Evolutionary conservation across 2,329 filamentous ascomycete species (phyloP).

Genomic region (Epichloe glyceriae): DNA sequence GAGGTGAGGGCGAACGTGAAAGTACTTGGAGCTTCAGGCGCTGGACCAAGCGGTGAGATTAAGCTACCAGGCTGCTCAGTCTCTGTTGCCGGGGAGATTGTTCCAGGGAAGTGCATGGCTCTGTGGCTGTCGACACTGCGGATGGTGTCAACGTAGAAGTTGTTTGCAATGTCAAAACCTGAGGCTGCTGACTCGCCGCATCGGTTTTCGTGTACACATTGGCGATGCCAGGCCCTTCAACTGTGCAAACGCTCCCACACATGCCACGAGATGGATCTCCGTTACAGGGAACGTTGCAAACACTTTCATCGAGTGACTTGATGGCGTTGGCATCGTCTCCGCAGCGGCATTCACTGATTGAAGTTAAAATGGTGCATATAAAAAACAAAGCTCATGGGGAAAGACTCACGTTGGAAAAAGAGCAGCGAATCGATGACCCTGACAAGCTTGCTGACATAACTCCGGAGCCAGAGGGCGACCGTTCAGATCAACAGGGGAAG

Average conservation of each 20-base stretch:
- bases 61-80: not conserved
- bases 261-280: slow-evolving; percentile 16
- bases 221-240: slow-evolving; percentile 15
- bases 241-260: slow-evolving; percentile 21
- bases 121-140: slow-evolving; percentile 1
- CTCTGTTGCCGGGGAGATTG: not conserved
- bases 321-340: slow-evolving; percentile 20
- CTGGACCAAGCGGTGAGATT: slow-evolving; percentile 7
- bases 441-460: slow-evolving; percentile 16
- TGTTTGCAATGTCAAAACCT: slow-evolving; percentile 2
- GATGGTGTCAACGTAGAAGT: slow-evolving; percentile 3
- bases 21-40: slow-evolving; percentile 7
- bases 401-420: slow-evolving; percentile 19
- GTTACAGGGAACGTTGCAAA: slow-evolving; percentile 20
- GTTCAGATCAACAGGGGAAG: slow-evolving; percentile 12
- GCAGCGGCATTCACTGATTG: slow-evolving; percentile 21
- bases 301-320: slow-evolving; percentile 14
- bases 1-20: slow-evolving; percentile 1
- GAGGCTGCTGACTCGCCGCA: slow-evolving; percentile 5
- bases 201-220: slow-evolving; percentile 19
- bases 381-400: too few species aligned
- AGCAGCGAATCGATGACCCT: slow-evolving; percentile 16
- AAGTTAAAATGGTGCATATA: slow-evolving; percentile 2
- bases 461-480: slow-evolving; percentile 14
- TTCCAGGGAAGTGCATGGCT: not conserved